Percentiles rank a stretch among this genome's conserved stretches.
Evolutionary conservation across 106 monocot genomes (phyloP).

Genomic region (Dioscorea alata): DNA sequence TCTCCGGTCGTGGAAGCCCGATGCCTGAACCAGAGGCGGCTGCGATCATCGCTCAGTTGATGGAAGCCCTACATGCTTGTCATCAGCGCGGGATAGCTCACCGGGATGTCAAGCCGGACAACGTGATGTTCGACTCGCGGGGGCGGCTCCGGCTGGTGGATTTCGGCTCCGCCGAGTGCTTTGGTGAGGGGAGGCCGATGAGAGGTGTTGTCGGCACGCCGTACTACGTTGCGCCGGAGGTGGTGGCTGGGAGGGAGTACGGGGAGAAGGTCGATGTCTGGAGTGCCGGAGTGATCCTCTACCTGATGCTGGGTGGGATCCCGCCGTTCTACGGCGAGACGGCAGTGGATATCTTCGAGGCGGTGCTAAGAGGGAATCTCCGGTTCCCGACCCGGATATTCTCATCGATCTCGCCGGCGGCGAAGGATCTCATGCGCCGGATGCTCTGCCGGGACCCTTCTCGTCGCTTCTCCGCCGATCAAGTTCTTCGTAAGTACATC

Average conservation of each 20-base stretch:
- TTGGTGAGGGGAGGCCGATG: conserved; percentile 35
- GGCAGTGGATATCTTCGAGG: conserved; percentile 65
- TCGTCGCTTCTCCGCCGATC: conserved; percentile 70
- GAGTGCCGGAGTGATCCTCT: conserved; percentile 57
- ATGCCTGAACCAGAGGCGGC: conserved; percentile 44
- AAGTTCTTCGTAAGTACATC: conserved; percentile 73
- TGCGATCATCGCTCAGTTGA: conserved; percentile 32
- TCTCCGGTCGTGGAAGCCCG: conserved; percentile 25
- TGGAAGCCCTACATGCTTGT: conserved; percentile 45
- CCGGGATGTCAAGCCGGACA: conserved; percentile 83
- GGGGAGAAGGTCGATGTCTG: conserved; percentile 50
- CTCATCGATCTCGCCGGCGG: conserved; percentile 40
- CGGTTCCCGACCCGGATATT: conserved; percentile 68
- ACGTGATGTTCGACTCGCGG: conserved; percentile 44
- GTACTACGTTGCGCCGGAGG: conserved; percentile 88
- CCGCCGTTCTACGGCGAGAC: conserved; percentile 77
- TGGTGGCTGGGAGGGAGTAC: conserved; percentile 50
- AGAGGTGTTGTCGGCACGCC: conserved; percentile 70
- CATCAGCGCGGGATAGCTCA: conserved; percentile 69
- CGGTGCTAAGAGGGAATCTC: conserved; percentile 67
- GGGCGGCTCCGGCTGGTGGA: conserved; percentile 47
- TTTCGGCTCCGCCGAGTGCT: conserved; percentile 69
- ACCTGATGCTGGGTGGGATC: conserved; percentile 52
- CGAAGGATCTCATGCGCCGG: conserved; percentile 81
- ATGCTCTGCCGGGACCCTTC: conserved; percentile 76